Base-by-base conservation (phyloP, 1,284 basidiomycete genomes). In the Volvariella surrecta region DNA sequence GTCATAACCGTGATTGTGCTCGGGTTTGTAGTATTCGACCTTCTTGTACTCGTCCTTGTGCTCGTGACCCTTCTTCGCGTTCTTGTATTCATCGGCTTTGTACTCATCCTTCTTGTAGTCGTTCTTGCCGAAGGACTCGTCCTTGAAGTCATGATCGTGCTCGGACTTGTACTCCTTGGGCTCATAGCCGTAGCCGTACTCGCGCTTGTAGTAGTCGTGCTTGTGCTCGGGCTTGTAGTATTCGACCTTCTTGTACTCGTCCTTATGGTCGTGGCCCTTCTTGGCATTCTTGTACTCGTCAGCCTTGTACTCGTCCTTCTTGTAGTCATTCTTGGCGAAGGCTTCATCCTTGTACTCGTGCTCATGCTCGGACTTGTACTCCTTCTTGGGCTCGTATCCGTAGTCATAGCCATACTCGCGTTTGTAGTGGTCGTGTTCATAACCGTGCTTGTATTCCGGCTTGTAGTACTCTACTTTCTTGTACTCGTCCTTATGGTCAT, bases 401-500 rank as follows among this genome's bases (percentile, higher is more conserved):
- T 16, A 35, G 34, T n/a, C n/a, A 16, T 35, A 15, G 34, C 13
- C 34, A 4, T 35, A 6, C 15, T 35, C n/a, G 18, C 34, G 34
- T 15, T 19, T 35, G n/a, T 35, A 15, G 34, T 41, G 31, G 22
- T 41, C 40, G 11, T 13, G n/a, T 18, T 42, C 22, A 20, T 32
- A 34, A 10, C 24, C 22, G 18, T 35, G 32, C 10, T 34, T 15
- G 11, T 32, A 31, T 18, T 42, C 20, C 3, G 31, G 13, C 39
- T 40, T 28, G 7, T 40, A 16, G 10, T 40, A 15, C 21, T 42
- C 31, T 15, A 16, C 34, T n/a, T 35, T 35, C 30, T 20, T 35
- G 41, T 16, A 42, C 13, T 42, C 22, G n/a, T 42, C 41, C 24
- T 35, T 32, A 31, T 18, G 30, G 30, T 42, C 32, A 10, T 42